Conservation (phyloP, 768 basidiomycete species). For the Lactifluus hygrophoroides region DNA sequence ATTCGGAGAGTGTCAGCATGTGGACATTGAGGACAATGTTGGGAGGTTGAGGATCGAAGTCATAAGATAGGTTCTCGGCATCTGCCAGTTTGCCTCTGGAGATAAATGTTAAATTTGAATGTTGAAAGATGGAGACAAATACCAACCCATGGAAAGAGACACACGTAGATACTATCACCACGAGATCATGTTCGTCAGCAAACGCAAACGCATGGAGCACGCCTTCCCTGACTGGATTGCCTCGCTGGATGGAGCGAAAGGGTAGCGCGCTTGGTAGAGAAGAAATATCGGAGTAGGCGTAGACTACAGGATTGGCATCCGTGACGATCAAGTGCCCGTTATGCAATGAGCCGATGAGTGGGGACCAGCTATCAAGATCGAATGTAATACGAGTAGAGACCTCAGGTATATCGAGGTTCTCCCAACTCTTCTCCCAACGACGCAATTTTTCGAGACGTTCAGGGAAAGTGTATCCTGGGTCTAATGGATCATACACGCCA, state of each 20-base stretch:
- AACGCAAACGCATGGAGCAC: constrained; percentile 14
- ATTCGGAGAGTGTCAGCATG: constrained; percentile 12
- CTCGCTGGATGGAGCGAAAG: constrained; percentile 3
- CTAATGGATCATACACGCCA: constrained; percentile 13
- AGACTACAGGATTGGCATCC: constrained; percentile 11
- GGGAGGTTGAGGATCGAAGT: not conserved
- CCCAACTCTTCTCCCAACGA: constrained; percentile 13
- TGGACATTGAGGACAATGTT: constrained; percentile 8
- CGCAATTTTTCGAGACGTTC: constrained; percentile 14
- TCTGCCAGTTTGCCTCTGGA: not conserved
- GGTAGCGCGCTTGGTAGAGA: constrained; percentile 1
- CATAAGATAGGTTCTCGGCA: not conserved
- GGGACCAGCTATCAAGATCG: constrained; percentile 14
- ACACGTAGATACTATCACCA: constrained; percentile 8
- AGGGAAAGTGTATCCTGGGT: constrained; percentile 8
- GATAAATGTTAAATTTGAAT: not conserved
- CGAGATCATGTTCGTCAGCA: constrained; percentile 12
- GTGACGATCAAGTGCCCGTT: constrained; percentile 12
- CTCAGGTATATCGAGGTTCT: constrained; percentile 14
- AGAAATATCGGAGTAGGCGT: constrained; percentile 12
- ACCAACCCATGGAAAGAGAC: not conserved
- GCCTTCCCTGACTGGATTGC: constrained; percentile 10
- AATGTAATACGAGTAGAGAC: constrained; percentile 7
- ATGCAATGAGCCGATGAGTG: constrained; percentile 16
- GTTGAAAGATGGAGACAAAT: not conserved